Evolutionary conservation across 176 grass and related monocot species (phyloP), one percentile per base, ranked within the genome.

Genomic region (Guadua angustifolia): DNA sequence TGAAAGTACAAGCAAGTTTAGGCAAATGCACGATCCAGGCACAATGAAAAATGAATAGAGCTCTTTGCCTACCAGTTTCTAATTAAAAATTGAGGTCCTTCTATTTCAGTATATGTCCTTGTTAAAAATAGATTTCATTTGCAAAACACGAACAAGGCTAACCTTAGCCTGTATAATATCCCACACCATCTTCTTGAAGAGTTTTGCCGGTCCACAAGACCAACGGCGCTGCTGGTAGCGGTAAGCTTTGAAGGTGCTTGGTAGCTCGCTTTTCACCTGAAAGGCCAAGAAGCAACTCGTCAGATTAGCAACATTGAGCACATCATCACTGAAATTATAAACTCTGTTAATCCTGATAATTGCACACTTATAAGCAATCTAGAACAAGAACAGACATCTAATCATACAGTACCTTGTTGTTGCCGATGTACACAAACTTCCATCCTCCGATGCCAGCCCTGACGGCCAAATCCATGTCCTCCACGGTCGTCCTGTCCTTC

Each of bases 391-490:
- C 57, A 11, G 11, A 12, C n/a, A 59, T 59, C 9, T 12, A 59
- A 59, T 59, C 57, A 59, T 59, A 59, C 10, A 10, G 12, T 69
- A 90, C 88, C 86, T 88, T 86, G 15, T 78, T 45, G 17, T 83
- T 52, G 26, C 86, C 83, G 17, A 86, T 21, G 24, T 86, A 83
- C 12, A 83, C 51, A 82, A 94, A 77, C 63, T 88, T 86, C 88
- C 88, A 88, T 15, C 88, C 88, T 18, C 33, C 62, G n/a, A 88
- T 69, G 63, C 78, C 67, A 42, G 74, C 88, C 71, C 91, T 84
- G 17, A 86, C 83, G 29, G 79, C 88, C 18, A 88, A 84, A 76
- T 91, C 91, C 88, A 90, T 90, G 21, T 85, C 88, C 55, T 90
- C 88, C 39, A 87, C 85, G 3, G 91, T 83, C 45, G 91, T 93